Evolutionary conservation across 2,329 filamentous ascomycete genomes (phyloP), one percentile per base, ranked within the genome.

Genomic region (Lachnellula arida): DNA sequence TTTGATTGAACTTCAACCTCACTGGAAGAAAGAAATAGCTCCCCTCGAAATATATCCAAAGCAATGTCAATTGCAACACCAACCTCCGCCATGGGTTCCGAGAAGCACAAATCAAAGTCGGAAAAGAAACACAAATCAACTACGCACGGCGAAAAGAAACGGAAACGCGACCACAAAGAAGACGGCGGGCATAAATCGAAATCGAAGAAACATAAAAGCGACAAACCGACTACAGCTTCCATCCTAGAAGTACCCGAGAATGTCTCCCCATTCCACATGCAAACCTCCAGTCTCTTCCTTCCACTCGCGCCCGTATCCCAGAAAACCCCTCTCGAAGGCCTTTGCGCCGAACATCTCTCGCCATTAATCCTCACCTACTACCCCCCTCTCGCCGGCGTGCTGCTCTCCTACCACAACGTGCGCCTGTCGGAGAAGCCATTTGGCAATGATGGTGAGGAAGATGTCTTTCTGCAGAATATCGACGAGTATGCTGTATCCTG

Each of bases 401-500:
- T 94, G 0, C 80, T 94, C 39, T 82, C 81, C 50, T 93, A 91
- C 75, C 78, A 76, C 62, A 87, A 91, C 62, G 81, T 88, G 3
- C 76, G 82, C 40, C 73, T 94, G 5, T 82, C 84, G 1, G 81
- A 86, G 58, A 69, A 73, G 4, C 81, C 86, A 0, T 80, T 79
- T 37, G 76, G 78, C 43, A 66, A 67, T 32, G 74, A 78, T 15
- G 78, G 84, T 37, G 76, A 76, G 22, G 72, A 75, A 0, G 70
- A 72, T 14, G 64, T 74, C 11, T 70, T 80, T 4, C 67, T 77
- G 3, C 73, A 79, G 23, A 81, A 81, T 5, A 75, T 89, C 42
- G 85, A 89, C 73, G 94, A 97, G 73, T 95, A 92, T 68, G 90
- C 88, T 7, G 89, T 91, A 23, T 87, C 86, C 22, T 97, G 89